Evolutionary conservation across 1,284 basidiomycete genomes (phyloP), one percentile per base, ranked within the genome.

Genomic region (Filobasidium uniguttulatum): DNA sequence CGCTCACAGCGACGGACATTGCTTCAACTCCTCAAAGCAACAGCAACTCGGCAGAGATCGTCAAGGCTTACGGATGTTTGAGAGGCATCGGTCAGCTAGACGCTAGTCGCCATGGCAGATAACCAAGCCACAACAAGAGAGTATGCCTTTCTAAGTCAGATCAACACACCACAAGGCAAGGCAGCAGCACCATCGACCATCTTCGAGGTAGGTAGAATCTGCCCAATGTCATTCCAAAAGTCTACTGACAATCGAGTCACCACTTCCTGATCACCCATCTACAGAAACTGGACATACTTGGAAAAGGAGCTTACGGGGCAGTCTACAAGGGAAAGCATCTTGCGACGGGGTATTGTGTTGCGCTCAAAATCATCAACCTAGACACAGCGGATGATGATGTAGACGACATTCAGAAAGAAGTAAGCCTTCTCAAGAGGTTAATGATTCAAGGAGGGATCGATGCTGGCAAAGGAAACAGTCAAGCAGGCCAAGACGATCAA

Each of bases 371-470:
- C 64, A 96, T 98, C 73, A 89, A 98, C 66, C 81, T 98, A 56
- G 94, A 98, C 70, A 94, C 86, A 15, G 81, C 86, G 48, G 90
- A 91, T 65, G 91, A 96, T 68, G 94, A 99, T 67, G 90, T 97
- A 22, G 84, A 76, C 41, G 93, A 94, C 68, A 97, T 98, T 50
- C 93, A 97, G 69, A 83, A 85, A 56, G 94, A 98, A 70, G 89
- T 98, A 19, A 82, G 88, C 6, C 79, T 98, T 43, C 75, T 98
- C 28, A 84, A 85, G 46, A 87, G 93, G 63, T 77, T 98, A 35
- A 70, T 68, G 68, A 51, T 57, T 75, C 86, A 35, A 60, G 63
- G 51, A 34, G 55, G 10, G 34, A 50, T 17, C 55, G 55, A 1
- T 29, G 41, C 8, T 33, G 38, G 50, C 37, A 53, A 55, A 45